Evolutionary conservation across 306 rosid species (phyloP).

Genomic region (Corylus americana): DNA sequence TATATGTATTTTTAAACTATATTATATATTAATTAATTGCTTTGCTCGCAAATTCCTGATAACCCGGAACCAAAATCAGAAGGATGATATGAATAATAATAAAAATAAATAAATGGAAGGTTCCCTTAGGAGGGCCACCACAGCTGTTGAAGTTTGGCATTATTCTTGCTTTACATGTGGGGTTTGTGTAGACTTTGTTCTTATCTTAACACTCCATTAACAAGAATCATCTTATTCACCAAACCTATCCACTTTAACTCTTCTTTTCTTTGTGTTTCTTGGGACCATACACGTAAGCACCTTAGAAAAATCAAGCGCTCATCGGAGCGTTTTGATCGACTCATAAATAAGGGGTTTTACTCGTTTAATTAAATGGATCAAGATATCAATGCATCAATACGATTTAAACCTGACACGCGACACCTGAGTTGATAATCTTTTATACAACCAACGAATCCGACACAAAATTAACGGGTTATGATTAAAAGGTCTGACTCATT

Average conservation of each 20-base stretch:
- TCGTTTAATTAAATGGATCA: too few species aligned
- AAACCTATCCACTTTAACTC: conserved; percentile 14
- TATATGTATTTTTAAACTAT: too few species aligned
- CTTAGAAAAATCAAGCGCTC: background rate
- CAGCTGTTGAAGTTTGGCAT: conserved; percentile 22
- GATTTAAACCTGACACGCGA: too few species aligned
- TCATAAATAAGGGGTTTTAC: too few species aligned
- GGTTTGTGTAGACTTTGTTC: conserved; percentile 35
- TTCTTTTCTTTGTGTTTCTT: conserved; percentile 24
- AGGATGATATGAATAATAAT: background rate
- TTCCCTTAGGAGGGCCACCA: background rate
- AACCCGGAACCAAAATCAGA: background rate
- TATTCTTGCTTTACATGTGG: conserved; percentile 40
- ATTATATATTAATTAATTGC: too few species aligned
- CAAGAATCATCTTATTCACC: conserved; percentile 37
- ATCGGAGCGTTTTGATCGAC: too few species aligned
- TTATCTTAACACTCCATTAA: conserved; percentile 28
- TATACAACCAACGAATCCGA: too few species aligned
- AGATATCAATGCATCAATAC: too few species aligned
- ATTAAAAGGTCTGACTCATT: too few species aligned
- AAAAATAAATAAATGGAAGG: background rate
- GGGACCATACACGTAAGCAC: conserved; percentile 31
- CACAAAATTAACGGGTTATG: too few species aligned
- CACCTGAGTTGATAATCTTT: too few species aligned
- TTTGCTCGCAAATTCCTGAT: background rate